Evolutionary conservation across 495 filamentous ascomycete species (phyloP), one percentile per base, ranked within the genome.

Genomic region (Xylaria grammica): DNA sequence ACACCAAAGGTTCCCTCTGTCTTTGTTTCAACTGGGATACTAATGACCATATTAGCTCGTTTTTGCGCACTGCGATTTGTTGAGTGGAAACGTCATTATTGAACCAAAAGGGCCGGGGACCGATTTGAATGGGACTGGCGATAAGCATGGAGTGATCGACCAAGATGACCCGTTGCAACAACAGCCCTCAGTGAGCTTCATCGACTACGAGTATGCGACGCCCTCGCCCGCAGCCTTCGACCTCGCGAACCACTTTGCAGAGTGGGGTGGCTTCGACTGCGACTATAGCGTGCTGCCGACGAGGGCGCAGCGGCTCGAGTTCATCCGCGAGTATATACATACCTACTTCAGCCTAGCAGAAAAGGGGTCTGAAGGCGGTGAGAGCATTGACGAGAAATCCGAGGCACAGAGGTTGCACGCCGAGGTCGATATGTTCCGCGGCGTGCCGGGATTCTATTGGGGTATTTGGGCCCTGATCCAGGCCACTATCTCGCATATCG

Each of bases 401-500:
- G 90, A 94, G 62, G 81, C 72, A 11, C 71, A 76, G 30, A 75
- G 81, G 53, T 80, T 98, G 10, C 86, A 87, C 68, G 78, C 84
- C 6, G 92, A 99, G 72, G 90, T 98, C 1, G 94, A 99, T 75
- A 75, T 84, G 30, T 99, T 91, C 79, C 85, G 94, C 40, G 95
- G 94, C 58, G 83, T 97, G 11, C 96, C 95, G 0, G 95, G 95
- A 10, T 90, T 99, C 62, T 84, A 82, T 71, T 91, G 90, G 92
- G 96, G 95, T 24, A 90, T 97, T 52, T 98, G 96, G 96, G 91
- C 93, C 9, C 82, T 98, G 53, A 97, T 99, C 70, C 96, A 99
- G 79, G 92, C 93, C 1, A 91, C 87, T 19, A 98, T 99, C 66
- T 94, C 91, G 4, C 87, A 94, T 62, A 98, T 99, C 67, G 93